Evolutionary conservation across 805 yeast genomes (phyloP), one percentile per base, ranked within the genome.

Genomic region (Candida sphagnicola): DNA sequence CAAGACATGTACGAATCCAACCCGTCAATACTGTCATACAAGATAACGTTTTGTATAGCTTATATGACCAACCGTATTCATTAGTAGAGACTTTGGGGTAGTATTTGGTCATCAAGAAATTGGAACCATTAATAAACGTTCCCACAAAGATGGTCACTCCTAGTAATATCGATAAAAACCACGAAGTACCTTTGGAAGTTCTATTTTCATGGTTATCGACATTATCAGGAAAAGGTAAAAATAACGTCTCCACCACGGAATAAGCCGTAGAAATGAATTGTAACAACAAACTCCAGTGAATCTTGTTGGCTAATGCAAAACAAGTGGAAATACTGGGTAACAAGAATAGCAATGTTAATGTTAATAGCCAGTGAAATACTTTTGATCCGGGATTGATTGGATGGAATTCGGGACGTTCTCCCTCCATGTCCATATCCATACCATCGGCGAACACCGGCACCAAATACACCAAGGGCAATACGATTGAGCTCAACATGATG

Each of bases 1-100:
- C 91, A 64, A 91, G 63, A 37, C 89, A 80, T 23, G 77, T 74
- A 46, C 86, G 80, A 8, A 89, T 82, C 85, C 95, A 87, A 6
- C 95, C 93, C 5, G 78, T 68, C 10, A 80, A 40, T 0, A 71
- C 74, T 3, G 66, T 50, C 14, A 75, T 19, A 6, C 77, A 57
- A 3, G 86, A 72, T 1, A 76, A 49, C 0, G 61, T 49, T 45
- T 75, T 74, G 56, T 82, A 58, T 5, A 53, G 15, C 17, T 46
- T 53, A 32, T 38, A 44, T 12, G 65, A 56, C 18, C 56, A 47
- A 10, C 62, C 61, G 25, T 66, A 61, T 8, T 76, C 74, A n/a
- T 48, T 52, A 2, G 65, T 45, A 17, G 64, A 39, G 57, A 71
- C 51, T 46, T 62, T 53, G 29, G 67, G 59, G 43, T 59, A 51